Percentiles rank a stretch among this genome's conserved stretches.
phyloP scores from a whole-genome alignment of 306 rosid species.

The Quercus cerris region DNA sequence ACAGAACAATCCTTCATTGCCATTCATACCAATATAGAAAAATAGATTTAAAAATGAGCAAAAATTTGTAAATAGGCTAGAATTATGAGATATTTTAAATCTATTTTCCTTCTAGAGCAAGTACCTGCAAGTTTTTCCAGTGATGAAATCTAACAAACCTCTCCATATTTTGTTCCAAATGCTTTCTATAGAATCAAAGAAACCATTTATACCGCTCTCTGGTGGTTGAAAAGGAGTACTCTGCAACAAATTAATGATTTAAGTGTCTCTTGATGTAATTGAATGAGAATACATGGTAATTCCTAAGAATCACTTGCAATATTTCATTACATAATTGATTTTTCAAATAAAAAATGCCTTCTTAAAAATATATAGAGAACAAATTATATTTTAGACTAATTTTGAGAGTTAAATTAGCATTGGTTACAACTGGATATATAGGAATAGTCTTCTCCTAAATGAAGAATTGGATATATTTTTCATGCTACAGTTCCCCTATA shows the following conservation, averaged over 20 bases:
- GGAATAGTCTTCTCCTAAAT: not conserved
- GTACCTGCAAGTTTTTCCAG: constrained; percentile 86
- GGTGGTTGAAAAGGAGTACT: constrained; percentile 70
- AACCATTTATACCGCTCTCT: constrained; percentile 46
- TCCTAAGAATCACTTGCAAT: not conserved
- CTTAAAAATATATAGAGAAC: not conserved
- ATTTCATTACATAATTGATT: not conserved
- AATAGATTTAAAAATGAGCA: not conserved
- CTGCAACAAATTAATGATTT: constrained; percentile 36
- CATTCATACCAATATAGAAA: not conserved
- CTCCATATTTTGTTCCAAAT: constrained; percentile 64
- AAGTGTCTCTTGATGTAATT: constrained; percentile 13
- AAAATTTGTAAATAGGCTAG: not conserved
- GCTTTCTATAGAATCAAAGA: constrained; percentile 60
- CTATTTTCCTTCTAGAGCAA: constrained; percentile 2
- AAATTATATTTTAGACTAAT: not conserved
- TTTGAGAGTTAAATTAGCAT: not conserved
- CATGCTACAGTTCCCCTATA: not conserved
- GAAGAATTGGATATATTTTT: not conserved
- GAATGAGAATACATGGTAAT: not conserved
- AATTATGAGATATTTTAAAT: not conserved
- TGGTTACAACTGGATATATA: too few relatives aligned
- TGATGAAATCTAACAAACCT: constrained; percentile 51
- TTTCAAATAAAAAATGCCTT: not conserved
- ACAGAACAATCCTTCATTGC: not conserved